A percentile compares a stretch with the other conserved stretches of the same genome.
These are phyloP conservation scores for Colletotrichum incanum DNA, from an alignment of 2,329 filamentous ascomycete genomes.

Conservation along the genomic window DNA sequence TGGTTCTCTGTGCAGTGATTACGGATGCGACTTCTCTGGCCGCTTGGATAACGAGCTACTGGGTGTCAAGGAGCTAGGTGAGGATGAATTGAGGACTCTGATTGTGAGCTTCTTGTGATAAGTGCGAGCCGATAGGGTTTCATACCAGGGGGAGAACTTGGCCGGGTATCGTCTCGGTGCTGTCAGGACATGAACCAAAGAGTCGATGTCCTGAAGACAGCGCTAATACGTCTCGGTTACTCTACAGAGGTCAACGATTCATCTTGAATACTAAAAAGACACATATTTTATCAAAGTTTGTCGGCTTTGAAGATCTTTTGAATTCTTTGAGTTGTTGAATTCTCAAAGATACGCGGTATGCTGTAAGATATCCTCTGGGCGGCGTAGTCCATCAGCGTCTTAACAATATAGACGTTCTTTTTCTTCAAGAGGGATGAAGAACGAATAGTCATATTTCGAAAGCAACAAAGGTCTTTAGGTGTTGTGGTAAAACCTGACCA, in stretches of 20 bases:
- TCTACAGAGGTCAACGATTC: background rate
- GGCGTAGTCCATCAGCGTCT: too few species aligned
- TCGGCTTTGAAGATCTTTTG: too few species aligned
- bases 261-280: background rate
- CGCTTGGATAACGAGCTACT: background rate
- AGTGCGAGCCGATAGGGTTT: background rate
- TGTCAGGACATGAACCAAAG: background rate
- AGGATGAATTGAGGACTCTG: background rate
- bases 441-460: too few species aligned
- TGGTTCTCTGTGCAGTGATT: background rate
- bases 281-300: too few species aligned
- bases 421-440: too few species aligned
- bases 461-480: too few species aligned
- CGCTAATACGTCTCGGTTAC: background rate
- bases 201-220: background rate
- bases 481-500: too few species aligned
- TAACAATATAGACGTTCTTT: too few species aligned
- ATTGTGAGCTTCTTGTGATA: background rate
- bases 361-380: too few species aligned
- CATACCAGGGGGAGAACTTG: background rate
- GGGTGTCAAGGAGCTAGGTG: background rate
- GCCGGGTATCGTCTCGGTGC: background rate
- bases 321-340: too few species aligned
- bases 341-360: too few species aligned
- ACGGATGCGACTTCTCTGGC: conserved; percentile 6